phyloP scores from a whole-genome alignment of 352 stramenopile genomes.

The Phytophthora fragariae region DNA sequence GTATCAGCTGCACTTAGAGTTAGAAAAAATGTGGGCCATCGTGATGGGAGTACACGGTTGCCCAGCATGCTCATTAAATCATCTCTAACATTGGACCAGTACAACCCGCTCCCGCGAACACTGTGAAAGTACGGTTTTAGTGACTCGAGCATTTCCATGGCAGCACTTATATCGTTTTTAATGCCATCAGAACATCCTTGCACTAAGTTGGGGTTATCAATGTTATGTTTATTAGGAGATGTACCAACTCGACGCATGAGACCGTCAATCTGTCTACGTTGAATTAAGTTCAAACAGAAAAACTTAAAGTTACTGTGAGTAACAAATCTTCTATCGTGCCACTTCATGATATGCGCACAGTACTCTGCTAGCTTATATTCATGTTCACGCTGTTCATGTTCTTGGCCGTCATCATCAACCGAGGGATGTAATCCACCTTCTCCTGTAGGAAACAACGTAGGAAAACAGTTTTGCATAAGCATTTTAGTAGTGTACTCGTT shows the following conservation, averaged over 20 bases:
- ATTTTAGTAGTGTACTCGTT: conserved; percentile 28
- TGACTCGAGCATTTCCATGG: not conserved
- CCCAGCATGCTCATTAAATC: conserved; percentile 11
- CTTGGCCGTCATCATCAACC: not conserved
- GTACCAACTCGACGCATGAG: too few species aligned
- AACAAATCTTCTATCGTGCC: too few species aligned
- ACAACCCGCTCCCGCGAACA: not conserved
- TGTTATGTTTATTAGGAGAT: not conserved
- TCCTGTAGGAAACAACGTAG: conserved; percentile 30
- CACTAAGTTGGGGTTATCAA: not conserved
- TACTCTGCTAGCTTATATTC: conserved; percentile 23
- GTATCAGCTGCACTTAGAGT: conserved; percentile 35
- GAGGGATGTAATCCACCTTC: conserved; percentile 12
- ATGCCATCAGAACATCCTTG: not conserved
- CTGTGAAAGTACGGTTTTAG: conserved; percentile 3
- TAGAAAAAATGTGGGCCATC: too few species aligned
- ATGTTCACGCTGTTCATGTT: conserved; percentile 4
- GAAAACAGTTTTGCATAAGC: conserved; percentile 36
- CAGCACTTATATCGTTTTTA: not conserved
- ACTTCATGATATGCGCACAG: conserved; percentile 29
- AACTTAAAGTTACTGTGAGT: too few species aligned
- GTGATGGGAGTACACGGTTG: conserved; percentile 9
- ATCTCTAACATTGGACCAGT: conserved; percentile 8
- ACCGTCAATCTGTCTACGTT: too few species aligned
- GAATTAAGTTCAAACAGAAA: too few species aligned